These are phyloP conservation scores for Dothistroma pini DNA, from an alignment of 2,329 filamentous ascomycete species.

Conservation along the genomic window DNA sequence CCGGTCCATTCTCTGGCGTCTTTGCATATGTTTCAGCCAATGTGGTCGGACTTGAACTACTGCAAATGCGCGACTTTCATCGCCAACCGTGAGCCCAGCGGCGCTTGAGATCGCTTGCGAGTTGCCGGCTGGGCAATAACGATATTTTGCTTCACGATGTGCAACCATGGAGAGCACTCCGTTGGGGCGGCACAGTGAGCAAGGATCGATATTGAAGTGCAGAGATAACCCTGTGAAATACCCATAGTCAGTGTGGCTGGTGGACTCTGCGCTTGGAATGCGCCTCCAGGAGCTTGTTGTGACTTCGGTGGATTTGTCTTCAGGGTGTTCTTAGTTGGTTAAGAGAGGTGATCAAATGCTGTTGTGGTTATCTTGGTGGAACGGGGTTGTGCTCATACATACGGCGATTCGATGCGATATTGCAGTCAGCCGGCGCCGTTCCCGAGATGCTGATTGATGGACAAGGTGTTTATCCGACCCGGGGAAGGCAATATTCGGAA, in stretches of 20 bases:
- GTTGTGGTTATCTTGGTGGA: no score
- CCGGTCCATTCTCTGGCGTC: not conserved
- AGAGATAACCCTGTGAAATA: not conserved
- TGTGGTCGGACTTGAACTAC: not conserved
- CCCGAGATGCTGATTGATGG: not conserved
- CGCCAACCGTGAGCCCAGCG: not conserved
- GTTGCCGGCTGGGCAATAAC: not conserved
- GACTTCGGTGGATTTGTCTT: constrained; percentile 1
- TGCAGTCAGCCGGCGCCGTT: not conserved
- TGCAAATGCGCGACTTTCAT: not conserved
- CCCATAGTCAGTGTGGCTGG: constrained; percentile 3
- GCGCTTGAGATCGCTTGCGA: not conserved
- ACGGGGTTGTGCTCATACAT: no score
- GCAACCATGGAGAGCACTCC: not conserved
- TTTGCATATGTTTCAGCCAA: not conserved
- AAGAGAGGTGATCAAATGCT: no score
- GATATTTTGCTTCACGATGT: not conserved
- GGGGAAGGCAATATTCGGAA: not conserved
- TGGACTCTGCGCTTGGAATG: not conserved
- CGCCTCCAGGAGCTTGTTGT: constrained; percentile 5
- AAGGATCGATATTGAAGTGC: not conserved
- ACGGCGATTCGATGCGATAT: not conserved
- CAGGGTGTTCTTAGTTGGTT: not conserved
- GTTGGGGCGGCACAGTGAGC: not conserved
- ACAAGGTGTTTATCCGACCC: not conserved